These are phyloP conservation scores for Aspergillus novofumigatus DNA, from an alignment of 2,329 filamentous ascomycete species.

Conservation along the genomic window DNA sequence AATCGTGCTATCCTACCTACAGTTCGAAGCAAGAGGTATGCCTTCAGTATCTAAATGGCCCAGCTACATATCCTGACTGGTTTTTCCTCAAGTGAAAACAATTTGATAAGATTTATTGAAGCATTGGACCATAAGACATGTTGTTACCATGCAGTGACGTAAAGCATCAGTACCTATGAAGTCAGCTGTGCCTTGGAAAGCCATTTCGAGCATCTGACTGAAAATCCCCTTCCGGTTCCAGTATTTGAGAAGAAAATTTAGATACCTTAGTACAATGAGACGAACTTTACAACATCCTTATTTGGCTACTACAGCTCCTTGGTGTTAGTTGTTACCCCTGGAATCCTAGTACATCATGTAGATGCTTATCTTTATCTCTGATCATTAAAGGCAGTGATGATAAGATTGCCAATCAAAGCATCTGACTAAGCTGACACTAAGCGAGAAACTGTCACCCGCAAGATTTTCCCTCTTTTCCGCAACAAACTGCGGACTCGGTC, in stretches of 20 bases:
- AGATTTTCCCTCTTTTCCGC: neutral
- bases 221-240: neutral
- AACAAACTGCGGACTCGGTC: neutral
- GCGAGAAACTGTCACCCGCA: neutral
- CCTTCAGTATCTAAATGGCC: neutral
- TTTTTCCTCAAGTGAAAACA: neutral
- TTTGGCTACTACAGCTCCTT: too few species aligned
- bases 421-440: constrained; percentile 6
- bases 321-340: neutral
- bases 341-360: neutral
- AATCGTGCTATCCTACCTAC: neutral
- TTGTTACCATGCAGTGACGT: neutral
- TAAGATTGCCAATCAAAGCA: neutral
- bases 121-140: too few species aligned
- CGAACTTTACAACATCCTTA: neutral
- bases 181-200: neutral
- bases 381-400: constrained; percentile 1
- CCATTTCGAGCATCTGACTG: neutral
- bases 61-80: neutral
- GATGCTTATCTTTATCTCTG: neutral
- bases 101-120: neutral
- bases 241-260: neutral
- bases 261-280: neutral
- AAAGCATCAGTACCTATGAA: neutral
- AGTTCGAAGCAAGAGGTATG: neutral